Conservation (phyloP, 2,329 filamentous ascomycete genomes). For the Beauveria pseudobassiana region DNA sequence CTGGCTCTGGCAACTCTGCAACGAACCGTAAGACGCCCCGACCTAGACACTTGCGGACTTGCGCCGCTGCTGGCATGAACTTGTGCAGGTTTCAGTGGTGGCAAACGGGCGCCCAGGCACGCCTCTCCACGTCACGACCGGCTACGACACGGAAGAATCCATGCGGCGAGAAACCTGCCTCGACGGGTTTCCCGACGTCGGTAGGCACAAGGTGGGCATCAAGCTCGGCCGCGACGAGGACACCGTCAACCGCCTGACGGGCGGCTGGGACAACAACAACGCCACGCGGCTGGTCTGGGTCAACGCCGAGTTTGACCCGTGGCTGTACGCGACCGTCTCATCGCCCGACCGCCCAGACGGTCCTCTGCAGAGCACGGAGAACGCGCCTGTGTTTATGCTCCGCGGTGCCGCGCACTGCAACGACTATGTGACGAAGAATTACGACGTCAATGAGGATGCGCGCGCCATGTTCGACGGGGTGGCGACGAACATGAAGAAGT, state of each 20-base stretch:
- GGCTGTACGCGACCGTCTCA: constrained; percentile 6
- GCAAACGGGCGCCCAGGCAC: not conserved
- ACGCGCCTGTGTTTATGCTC: constrained; percentile 34
- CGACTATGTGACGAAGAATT: constrained; percentile 56
- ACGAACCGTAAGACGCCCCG: not conserved
- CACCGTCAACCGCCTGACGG: constrained; percentile 21
- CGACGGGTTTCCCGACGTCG: not conserved
- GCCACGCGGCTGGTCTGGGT: constrained; percentile 7
- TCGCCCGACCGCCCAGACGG: not conserved
- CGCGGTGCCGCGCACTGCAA: constrained; percentile 47
- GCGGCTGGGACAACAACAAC: constrained; percentile 5
- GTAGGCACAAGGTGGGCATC: constrained; percentile 20
- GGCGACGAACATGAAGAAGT: constrained; percentile 50
- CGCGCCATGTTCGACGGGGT: constrained; percentile 49
- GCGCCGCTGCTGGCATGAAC: not conserved
- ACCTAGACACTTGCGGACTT: not conserved
- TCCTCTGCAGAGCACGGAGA: constrained; percentile 33
- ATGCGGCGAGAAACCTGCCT: not conserved
- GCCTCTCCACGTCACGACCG: not conserved
- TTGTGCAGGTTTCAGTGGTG: not conserved
- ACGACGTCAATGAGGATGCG: constrained; percentile 47
- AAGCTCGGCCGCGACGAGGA: constrained; percentile 29
- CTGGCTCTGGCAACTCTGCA: not conserved
- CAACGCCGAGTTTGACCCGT: constrained; percentile 8
- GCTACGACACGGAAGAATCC: not conserved